A percentile compares a stretch with the other conserved stretches of the same genome.
Evolutionary conservation across 441 rosid genomes (phyloP).

Genomic region (Metrosideros polymorpha): DNA sequence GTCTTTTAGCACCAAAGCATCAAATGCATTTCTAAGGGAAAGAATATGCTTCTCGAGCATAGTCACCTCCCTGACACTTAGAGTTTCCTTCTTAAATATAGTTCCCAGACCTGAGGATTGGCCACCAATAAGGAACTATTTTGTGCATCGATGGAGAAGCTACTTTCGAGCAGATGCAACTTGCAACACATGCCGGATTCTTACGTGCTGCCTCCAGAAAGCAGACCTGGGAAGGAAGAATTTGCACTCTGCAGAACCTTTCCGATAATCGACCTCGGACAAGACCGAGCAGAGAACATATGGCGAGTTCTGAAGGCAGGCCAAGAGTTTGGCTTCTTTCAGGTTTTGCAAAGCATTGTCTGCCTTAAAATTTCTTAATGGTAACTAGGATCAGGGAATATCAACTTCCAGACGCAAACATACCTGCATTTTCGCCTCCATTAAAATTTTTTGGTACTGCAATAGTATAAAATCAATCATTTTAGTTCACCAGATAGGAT

Average conservation of each 20-base stretch:
- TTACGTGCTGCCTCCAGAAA: conserved; percentile 23
- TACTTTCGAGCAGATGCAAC: conserved; percentile 19
- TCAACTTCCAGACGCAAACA: neutral
- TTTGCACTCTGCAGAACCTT: neutral
- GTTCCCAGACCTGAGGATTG: neutral
- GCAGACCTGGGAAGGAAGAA: conserved; percentile 15
- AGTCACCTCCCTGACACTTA: neutral
- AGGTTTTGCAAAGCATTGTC: conserved; percentile 2
- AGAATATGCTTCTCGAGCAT: neutral
- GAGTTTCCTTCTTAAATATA: neutral
- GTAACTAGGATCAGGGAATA: neutral
- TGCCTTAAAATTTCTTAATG: neutral
- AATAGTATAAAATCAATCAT: neutral
- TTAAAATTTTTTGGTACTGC: neutral
- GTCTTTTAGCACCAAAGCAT: neutral
- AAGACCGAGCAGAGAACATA: neutral
- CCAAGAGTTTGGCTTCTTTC: conserved; percentile 29
- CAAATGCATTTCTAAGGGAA: neutral
- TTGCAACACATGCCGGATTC: conserved; percentile 17
- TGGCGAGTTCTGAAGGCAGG: conserved; percentile 16
- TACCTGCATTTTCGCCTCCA: neutral
- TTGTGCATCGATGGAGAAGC: conserved; percentile 8
- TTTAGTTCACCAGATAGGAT: neutral
- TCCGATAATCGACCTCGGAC: conserved; percentile 17
- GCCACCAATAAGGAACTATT: neutral